Evolutionary conservation across 768 basidiomycete species (phyloP).

Genomic region (Lactifluus piperatus): DNA sequence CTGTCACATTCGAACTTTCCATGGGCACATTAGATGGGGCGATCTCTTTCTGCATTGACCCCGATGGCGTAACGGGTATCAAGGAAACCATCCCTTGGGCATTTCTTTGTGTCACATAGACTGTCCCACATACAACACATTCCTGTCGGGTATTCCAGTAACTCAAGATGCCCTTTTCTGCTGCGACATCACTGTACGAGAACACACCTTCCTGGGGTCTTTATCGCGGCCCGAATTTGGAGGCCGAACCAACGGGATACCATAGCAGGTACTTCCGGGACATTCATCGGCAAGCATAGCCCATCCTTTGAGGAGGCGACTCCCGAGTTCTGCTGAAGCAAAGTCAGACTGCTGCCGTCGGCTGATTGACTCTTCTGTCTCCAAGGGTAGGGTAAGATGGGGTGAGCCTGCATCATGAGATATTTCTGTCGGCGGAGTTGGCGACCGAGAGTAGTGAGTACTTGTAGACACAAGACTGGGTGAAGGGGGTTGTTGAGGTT

Average conservation of each 20-base stretch:
- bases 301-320: slow-evolving; percentile 72
- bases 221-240: slow-evolving; percentile 53
- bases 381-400: slow-evolving; percentile 51
- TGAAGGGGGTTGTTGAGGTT: slow-evolving; percentile 19
- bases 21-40: background rate
- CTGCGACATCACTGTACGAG: background rate
- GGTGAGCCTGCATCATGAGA: slow-evolving; percentile 55
- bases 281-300: slow-evolving; percentile 89
- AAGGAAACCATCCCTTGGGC: slow-evolving; percentile 3
- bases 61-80: background rate
- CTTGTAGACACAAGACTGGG: slow-evolving; percentile 40
- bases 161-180: background rate
- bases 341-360: slow-evolving; percentile 74
- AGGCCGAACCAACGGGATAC: slow-evolving; percentile 76
- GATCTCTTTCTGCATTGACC: background rate
- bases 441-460: slow-evolving; percentile 49
- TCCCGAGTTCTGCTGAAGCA: slow-evolving; percentile 75
- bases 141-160: slow-evolving; percentile 7
- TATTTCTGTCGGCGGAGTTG: slow-evolving; percentile 73
- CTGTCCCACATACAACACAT: slow-evolving; percentile 20
- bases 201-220: slow-evolving; percentile 56
- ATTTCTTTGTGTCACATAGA: slow-evolving; percentile 13
- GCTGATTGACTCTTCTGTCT: slow-evolving; percentile 54
- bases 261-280: slow-evolving; percentile 57
- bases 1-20: background rate